Conservation (phyloP, 1,284 basidiomycete genomes). For the Puccinia sorghi region DNA sequence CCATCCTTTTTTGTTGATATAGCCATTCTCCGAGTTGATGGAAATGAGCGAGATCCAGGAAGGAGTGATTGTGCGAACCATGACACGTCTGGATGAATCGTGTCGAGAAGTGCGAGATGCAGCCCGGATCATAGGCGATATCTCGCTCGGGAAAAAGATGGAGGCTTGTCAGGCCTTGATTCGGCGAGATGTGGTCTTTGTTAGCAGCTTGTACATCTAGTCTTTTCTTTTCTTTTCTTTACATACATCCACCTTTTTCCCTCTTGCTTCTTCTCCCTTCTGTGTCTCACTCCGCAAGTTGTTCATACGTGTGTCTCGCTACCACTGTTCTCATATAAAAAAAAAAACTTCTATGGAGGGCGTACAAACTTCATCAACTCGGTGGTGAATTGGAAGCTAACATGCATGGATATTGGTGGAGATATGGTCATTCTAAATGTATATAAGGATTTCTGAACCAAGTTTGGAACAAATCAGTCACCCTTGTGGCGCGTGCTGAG, state of each 20-base stretch:
- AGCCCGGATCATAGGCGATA: constrained; percentile 94
- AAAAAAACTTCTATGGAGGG: no score
- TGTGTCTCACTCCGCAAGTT: no score
- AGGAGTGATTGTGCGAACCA: constrained; percentile 93
- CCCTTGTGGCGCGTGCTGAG: no score
- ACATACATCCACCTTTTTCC: background rate
- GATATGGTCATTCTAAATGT: no score
- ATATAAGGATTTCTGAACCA: no score
- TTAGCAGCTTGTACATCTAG: constrained; percentile 52
- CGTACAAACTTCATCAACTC: no score
- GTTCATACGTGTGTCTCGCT: no score
- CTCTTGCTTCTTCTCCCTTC: no score
- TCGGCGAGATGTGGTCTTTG: constrained; percentile 71
- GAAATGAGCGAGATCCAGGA: constrained; percentile 90
- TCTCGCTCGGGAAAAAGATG: constrained; percentile 95
- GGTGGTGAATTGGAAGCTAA: no score
- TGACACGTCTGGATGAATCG: constrained; percentile 93
- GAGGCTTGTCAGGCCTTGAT: constrained; percentile 90
- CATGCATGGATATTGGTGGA: no score
- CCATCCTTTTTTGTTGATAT: background rate
- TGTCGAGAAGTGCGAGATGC: constrained; percentile 96
- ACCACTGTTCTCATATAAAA: no score
- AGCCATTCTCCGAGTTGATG: constrained; percentile 96
- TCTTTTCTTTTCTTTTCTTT: background rate
- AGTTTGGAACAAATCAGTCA: no score